Conservation (phyloP, 192 early-diverging fungal genomes). For the Entrophospora sp. region DNA sequence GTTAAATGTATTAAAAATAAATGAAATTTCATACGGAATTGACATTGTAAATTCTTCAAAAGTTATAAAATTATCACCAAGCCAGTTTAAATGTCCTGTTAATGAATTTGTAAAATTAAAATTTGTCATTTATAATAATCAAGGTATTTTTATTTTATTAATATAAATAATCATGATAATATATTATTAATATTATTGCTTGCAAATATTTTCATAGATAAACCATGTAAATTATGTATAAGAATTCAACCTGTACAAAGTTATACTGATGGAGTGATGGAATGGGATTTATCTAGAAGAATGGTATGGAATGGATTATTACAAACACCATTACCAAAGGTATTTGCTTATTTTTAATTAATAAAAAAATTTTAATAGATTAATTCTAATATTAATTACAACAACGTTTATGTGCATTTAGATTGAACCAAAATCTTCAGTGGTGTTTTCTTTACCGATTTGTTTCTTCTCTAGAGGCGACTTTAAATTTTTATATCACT, state of each 20-base stretch:
- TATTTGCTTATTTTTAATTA: constrained; percentile 16
- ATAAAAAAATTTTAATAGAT: background rate
- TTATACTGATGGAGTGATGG: constrained; percentile 43
- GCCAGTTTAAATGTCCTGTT: constrained; percentile 35
- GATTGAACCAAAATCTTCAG: constrained; percentile 41
- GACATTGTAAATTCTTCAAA: constrained; percentile 22
- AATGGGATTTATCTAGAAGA: constrained; percentile 40
- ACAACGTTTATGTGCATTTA: too few species aligned
- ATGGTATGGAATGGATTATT: constrained; percentile 46
- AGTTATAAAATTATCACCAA: constrained; percentile 22
- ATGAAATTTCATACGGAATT: constrained; percentile 53
- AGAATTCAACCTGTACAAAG: constrained; percentile 48
- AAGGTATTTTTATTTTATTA: constrained; percentile 24
- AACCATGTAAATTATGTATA: constrained; percentile 35
- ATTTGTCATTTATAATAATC: constrained; percentile 38
- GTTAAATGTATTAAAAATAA: constrained; percentile 48
- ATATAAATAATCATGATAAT: background rate
- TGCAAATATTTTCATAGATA: background rate
- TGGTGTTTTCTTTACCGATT: constrained; percentile 38
- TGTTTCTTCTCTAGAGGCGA: constrained; percentile 47
- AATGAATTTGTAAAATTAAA: constrained; percentile 38
- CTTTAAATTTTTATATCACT: constrained; percentile 48
- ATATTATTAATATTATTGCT: background rate
- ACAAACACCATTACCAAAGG: constrained; percentile 43
- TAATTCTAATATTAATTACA: background rate